Base-by-base conservation (phyloP, 108 stramenopile genomes). In the Asterionellopsis glacialis region DNA sequence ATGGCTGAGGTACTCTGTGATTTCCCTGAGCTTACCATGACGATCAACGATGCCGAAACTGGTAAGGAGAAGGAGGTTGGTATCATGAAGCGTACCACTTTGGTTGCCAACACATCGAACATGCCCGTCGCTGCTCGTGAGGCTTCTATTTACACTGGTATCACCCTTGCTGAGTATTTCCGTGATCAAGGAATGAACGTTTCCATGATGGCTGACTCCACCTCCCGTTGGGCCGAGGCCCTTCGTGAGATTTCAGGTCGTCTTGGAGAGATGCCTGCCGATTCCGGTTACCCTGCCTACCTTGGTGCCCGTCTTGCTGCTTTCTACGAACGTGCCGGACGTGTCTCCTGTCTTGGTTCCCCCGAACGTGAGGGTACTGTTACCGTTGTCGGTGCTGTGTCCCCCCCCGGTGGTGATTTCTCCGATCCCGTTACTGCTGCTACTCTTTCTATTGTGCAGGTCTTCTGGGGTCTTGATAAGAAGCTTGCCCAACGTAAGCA, bases 61-160 rank as follows among this genome's bases (percentile, higher is more conserved):
- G 95, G 95, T 40, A 69, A 79, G 57, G 84, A 87, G 41, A 89
- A 88, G 69, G 95, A 98, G 75, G 97, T 98, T 55, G 97, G 96
- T 54, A 98, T 99, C 87, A 99, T 99, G 99, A 93, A 98, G 84
- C 97, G 99, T 59, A 99, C 99, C n/a, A 90, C 94, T 38, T 85
- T 99, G 47, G 98, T 99, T 63, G 99, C 99, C 67, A 99, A 99
- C 81, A 99, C 99, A 25, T 98, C 98, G 60, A 99, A 99, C 95
- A 99, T 99, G 99, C 99, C 99, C 58, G 99, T 99, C 72, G 99
- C 99, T 53, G 99, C 99, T 27, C 97, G 99, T 70, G 99, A 99
- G 88, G 99, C 99, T 10, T 96, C 95, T 55, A 99, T 99, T 75
- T 99, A 99, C 90, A 99, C 98, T 18, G 98, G 98, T 61, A 97